Conservation (phyloP, 345 rosid species). For the thale cress (Arabidopsis thaliana) region TAIR10.1 NC_003071.7:18531001-18531500, state of each 20-base stretch:
- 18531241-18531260: conserved; percentile 35
- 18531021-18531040: background rate
- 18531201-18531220: conserved; percentile 38
- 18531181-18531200: conserved; percentile 45
- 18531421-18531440: background rate
- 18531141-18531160: conserved; percentile 36
- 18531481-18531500: conserved; percentile 23
- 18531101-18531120: conserved; percentile 6
- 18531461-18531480: conserved; percentile 31
- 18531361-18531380: background rate
- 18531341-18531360: conserved; percentile 20
- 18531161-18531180: conserved; percentile 42
- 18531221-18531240: conserved; percentile 38
- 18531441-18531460: background rate
- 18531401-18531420: conserved; percentile 11
- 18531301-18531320: conserved; percentile 9
- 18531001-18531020: background rate
- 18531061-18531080: background rate
- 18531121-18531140: conserved; percentile 27
- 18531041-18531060: background rate
- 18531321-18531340: conserved; percentile 8
- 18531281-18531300: conserved; percentile 7
- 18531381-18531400: conserved; percentile 30
- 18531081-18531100: background rate
- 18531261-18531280: conserved; percentile 34